A percentile compares a stretch with the other conserved stretches of the same genome.
These are phyloP conservation scores for Arctium lappa DNA, from an alignment of 129 eudicot species.

Conservation along the genomic window DNA sequence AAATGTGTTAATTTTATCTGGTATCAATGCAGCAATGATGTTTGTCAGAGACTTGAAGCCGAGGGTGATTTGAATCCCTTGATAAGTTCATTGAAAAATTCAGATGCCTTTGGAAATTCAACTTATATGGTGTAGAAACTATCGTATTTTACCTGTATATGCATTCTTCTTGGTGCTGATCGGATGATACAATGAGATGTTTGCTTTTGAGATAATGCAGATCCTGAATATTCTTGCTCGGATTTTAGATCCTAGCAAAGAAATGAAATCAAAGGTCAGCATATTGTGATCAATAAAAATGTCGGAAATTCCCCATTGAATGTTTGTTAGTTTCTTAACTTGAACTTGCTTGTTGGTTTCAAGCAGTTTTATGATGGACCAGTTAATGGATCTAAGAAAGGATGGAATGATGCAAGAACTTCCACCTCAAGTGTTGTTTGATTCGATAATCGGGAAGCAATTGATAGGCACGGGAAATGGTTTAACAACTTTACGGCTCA, in stretches of 20 bases:
- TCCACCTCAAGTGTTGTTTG: constrained; percentile 9
- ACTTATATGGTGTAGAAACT: constrained; percentile 50
- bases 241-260: constrained; percentile 81
- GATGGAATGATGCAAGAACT: constrained; percentile 29
- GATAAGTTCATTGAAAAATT: constrained; percentile 44
- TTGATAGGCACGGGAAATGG: too few species aligned
- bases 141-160: constrained; percentile 9
- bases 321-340: not conserved
- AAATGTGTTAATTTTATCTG: not conserved
- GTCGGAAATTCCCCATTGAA: not conserved
- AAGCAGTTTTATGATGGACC: constrained; percentile 66
- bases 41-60: constrained; percentile 65
- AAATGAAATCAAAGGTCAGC: constrained; percentile 80
- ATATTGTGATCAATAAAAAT: constrained; percentile 8
- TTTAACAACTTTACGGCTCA: too few species aligned
- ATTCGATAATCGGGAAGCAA: too few species aligned
- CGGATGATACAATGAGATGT: constrained; percentile 4
- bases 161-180: constrained; percentile 4
- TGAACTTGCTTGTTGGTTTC: constrained; percentile 5
- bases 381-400: constrained; percentile 56
- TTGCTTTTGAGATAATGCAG: constrained; percentile 46
- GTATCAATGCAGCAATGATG: constrained; percentile 54
- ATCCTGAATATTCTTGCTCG: constrained; percentile 67
- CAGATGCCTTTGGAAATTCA: constrained; percentile 30
- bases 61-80: constrained; percentile 60